Evolutionary conservation across 176 grass and related monocot species (phyloP).

Genomic region (Aegilops sharonensis): DNA sequence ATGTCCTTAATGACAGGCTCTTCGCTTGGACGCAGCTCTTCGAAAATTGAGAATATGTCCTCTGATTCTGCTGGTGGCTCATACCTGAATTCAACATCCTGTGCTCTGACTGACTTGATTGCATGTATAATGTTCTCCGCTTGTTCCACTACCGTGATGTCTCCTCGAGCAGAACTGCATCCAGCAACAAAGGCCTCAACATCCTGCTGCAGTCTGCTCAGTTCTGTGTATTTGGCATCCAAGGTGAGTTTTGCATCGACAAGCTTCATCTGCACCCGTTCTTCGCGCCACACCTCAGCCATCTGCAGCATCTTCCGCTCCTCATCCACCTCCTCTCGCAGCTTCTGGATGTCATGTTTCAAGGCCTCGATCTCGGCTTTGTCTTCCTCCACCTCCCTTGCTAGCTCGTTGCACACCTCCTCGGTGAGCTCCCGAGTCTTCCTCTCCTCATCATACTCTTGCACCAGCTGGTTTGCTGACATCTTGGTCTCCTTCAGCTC

Average conservation of each 20-base stretch:
- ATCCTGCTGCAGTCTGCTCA: slow-evolving; percentile 63
- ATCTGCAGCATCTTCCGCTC: slow-evolving; percentile 97
- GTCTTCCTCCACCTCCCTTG: slow-evolving; percentile 93
- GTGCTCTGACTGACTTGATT: slow-evolving; percentile 53
- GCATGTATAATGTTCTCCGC: slow-evolving; percentile 61
- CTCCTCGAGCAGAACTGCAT: slow-evolving; percentile 39
- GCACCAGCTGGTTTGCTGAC: slow-evolving; percentile 67
- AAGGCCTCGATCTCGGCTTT: slow-evolving; percentile 85
- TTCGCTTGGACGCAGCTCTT: slow-evolving; percentile 63
- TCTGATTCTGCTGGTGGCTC: slow-evolving; percentile 66
- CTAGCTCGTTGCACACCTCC: slow-evolving; percentile 92
- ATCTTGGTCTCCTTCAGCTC: slow-evolving; percentile 78
- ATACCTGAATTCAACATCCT: slow-evolving; percentile 69
- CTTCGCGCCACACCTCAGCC: slow-evolving; percentile 97
- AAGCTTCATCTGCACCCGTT: slow-evolving; percentile 97
- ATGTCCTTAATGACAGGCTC: slow-evolving; percentile 60
- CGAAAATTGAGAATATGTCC: slow-evolving; percentile 80
- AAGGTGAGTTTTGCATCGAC: slow-evolving; percentile 91
- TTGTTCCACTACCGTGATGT: slow-evolving; percentile 49
- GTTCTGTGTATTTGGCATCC: slow-evolving; percentile 66
- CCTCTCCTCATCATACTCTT: slow-evolving; percentile 84
- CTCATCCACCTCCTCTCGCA: slow-evolving; percentile 80
- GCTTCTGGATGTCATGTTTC: slow-evolving; percentile 65
- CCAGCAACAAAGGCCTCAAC: slow-evolving; percentile 53
- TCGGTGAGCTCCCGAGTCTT: slow-evolving; percentile 78